These are phyloP conservation scores for Mycocentrospora acerina DNA, from an alignment of 2,329 filamentous ascomycete species.

Conservation along the genomic window DNA sequence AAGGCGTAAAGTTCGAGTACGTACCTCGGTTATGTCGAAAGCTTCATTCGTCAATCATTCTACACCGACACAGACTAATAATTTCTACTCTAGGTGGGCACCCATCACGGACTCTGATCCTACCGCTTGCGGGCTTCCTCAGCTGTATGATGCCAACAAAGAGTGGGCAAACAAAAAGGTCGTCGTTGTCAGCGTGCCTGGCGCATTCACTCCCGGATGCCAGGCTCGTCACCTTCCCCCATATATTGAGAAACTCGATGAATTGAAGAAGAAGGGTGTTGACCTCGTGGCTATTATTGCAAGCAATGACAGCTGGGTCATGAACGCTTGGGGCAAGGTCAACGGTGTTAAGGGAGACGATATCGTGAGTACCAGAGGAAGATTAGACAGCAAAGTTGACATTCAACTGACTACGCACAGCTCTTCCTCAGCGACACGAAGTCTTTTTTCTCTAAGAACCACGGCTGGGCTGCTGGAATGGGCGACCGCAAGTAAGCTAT, in stretches of 20 bases:
- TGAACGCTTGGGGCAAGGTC: conserved; percentile 88
- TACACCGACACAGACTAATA: too few species aligned
- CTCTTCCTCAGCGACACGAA: conserved; percentile 77
- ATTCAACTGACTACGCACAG: conserved; percentile 41
- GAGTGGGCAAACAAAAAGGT: conserved; percentile 72
- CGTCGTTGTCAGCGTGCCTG: conserved; percentile 68
- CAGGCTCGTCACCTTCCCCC: conserved; percentile 77
- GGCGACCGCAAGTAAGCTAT: conserved; percentile 64
- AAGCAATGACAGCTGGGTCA: conserved; percentile 83
- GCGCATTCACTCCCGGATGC: conserved; percentile 69
- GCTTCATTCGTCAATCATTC: neutral
- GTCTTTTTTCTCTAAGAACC: conserved; percentile 72
- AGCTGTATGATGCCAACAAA: conserved; percentile 77
- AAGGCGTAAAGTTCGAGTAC: conserved; percentile 74
- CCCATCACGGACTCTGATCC: conserved; percentile 73
- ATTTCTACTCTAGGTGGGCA: conserved; percentile 61
- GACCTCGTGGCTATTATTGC: conserved; percentile 81
- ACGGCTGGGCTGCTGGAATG: conserved; percentile 70
- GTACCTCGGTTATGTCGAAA: conserved; percentile 37
- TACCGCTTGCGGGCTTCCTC: conserved; percentile 75
- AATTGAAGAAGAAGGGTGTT: conserved; percentile 77
- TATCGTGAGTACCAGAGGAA: conserved; percentile 57
- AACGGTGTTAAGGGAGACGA: conserved; percentile 74
- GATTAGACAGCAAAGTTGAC: neutral
- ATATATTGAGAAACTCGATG: conserved; percentile 70